Evolutionary conservation across 306 rosid species (phyloP).

Genomic region (Prunus salicina): DNA sequence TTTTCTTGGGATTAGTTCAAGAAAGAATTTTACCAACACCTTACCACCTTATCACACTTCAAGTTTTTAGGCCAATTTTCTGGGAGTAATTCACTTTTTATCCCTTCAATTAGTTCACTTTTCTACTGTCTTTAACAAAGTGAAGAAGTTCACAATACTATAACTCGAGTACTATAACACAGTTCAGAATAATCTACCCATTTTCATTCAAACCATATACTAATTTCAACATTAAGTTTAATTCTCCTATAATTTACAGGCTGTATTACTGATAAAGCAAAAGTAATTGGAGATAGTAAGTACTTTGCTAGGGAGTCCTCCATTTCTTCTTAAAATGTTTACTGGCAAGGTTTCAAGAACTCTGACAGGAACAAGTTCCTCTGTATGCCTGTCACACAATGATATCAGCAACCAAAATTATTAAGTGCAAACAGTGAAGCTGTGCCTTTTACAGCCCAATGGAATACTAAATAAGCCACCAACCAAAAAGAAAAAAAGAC

Average conservation of each 20-base stretch:
- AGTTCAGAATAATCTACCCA: too few species aligned
- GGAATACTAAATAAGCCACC: background rate
- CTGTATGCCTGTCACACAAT: slow-evolving; percentile 54
- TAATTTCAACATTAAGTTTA: too few species aligned
- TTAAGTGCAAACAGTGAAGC: slow-evolving; percentile 10
- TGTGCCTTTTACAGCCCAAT: slow-evolving; percentile 4
- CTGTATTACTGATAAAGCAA: background rate
- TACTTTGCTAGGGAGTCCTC: slow-evolving; percentile 95
- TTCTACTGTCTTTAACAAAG: background rate
- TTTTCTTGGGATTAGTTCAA: too few species aligned
- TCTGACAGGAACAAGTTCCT: slow-evolving; percentile 70
- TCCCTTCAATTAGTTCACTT: background rate
- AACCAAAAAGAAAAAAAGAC: background rate
- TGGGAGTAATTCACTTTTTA: background rate
- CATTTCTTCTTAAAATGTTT: slow-evolving; percentile 51
- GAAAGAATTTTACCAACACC: too few species aligned
- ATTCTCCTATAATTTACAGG: background rate
- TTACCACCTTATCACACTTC: background rate
- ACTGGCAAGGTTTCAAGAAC: slow-evolving; percentile 84
- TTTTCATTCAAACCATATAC: too few species aligned
- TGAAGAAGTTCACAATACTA: background rate
- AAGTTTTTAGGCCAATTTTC: background rate
- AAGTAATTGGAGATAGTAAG: background rate
- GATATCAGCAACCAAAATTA: slow-evolving; percentile 20
- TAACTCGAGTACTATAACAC: background rate